A percentile compares a stretch with the other conserved stretches of the same genome.
phyloP scores from a whole-genome alignment of 2,329 filamentous ascomycete genomes.

The Fusarium sp. region DNA sequence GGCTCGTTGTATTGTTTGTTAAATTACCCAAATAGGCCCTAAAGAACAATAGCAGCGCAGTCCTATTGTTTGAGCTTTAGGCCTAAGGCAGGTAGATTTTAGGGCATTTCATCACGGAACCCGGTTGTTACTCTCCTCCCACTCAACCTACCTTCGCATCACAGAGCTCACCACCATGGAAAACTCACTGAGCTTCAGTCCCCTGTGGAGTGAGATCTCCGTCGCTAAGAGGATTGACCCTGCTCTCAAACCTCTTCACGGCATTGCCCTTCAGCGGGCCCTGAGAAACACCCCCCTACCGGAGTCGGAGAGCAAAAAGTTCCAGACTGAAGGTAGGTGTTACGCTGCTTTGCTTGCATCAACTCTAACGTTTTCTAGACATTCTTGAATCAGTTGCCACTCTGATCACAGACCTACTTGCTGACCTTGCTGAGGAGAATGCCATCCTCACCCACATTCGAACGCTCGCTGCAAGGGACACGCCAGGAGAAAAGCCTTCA shows the following conservation, averaged over 20 bases:
- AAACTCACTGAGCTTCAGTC: constrained; percentile 36
- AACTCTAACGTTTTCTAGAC: background rate
- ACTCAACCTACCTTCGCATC: background rate
- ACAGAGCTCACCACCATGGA: constrained; percentile 26
- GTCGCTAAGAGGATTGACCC: constrained; percentile 22
- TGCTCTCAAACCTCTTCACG: constrained; percentile 6
- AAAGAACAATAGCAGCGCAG: background rate
- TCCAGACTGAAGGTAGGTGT: background rate
- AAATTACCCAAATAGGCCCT: background rate
- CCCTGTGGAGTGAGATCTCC: constrained; percentile 32
- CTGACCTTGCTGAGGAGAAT: constrained; percentile 7
- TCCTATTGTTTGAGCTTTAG: background rate
- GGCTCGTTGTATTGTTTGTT: background rate
- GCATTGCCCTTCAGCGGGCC: background rate
- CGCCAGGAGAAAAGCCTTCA: background rate
- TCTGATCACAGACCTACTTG: background rate
- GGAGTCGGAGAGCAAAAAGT: background rate
- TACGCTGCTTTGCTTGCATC: background rate
- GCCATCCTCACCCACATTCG: constrained; percentile 5
- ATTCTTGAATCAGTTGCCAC: background rate
- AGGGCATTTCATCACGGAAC: background rate
- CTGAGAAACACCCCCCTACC: background rate
- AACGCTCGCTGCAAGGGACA: background rate
- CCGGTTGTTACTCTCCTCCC: background rate
- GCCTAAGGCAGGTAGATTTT: background rate